A percentile compares a stretch with the other conserved stretches of the same genome.
These are phyloP conservation scores for Wickerhamiella pararugosa DNA, from an alignment of 1,139 yeast genomes.

Conservation along the genomic window DNA sequence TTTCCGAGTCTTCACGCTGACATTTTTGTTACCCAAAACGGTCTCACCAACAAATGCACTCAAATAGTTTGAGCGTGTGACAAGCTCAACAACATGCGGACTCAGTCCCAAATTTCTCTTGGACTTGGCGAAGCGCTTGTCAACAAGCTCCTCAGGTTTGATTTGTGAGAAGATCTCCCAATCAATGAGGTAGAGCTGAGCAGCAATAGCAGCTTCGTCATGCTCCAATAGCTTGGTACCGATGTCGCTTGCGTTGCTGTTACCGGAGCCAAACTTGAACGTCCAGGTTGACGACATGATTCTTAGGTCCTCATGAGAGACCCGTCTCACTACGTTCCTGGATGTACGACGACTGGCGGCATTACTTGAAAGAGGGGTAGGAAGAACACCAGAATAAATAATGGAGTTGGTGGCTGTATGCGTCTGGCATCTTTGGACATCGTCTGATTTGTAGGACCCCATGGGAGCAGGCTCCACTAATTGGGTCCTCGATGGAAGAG, in stretches of 20 bases:
- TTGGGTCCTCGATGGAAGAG: constrained; percentile 3
- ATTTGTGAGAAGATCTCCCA: constrained; percentile 53
- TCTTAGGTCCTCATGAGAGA: constrained; percentile 8
- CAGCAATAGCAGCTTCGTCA: constrained; percentile 70
- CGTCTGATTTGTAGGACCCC: background rate
- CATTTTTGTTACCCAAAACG: constrained; percentile 26
- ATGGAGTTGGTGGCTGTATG: no score
- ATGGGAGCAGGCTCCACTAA: constrained; percentile 5
- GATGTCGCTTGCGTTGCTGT: constrained; percentile 5
- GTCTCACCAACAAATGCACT: constrained; percentile 77
- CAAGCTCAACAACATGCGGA: constrained; percentile 56
- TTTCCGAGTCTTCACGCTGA: constrained; percentile 37
- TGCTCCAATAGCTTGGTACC: constrained; percentile 38
- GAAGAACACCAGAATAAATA: background rate
- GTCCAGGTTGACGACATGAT: constrained; percentile 9
- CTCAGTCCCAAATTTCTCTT: constrained; percentile 45
- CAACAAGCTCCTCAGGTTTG: constrained; percentile 56
- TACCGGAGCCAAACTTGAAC: constrained; percentile 7
- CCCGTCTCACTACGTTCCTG: constrained; percentile 5
- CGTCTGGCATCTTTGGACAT: no score
- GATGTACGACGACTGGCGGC: constrained; percentile 6
- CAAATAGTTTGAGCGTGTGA: constrained; percentile 62
- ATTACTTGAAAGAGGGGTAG: background rate
- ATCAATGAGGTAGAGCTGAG: constrained; percentile 72
- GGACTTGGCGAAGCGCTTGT: constrained; percentile 55